phyloP scores from a whole-genome alignment of 352 stramenopile genomes.

The Globisporangium apiculatum region DNA sequence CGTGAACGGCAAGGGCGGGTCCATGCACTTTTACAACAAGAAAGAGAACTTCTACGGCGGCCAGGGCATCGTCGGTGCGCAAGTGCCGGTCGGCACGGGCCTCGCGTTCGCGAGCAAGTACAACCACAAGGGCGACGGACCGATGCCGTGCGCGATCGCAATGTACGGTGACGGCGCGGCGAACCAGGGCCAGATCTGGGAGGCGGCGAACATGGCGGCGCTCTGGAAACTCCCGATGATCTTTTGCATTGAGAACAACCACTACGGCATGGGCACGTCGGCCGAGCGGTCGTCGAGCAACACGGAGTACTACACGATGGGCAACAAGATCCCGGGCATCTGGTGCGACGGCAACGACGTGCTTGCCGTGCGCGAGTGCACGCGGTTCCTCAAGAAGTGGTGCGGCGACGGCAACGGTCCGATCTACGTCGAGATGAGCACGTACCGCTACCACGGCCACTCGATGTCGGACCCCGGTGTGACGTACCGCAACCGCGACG shows the following conservation, averaged over 20 bases:
- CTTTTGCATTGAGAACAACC: conserved; percentile 99
- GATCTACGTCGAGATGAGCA: conserved; percentile 99
- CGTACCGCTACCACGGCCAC: conserved; percentile 99
- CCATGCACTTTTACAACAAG: conserved; percentile 99
- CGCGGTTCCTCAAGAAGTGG: conserved; percentile 96
- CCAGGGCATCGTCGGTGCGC: conserved; percentile 97
- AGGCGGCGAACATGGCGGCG: conserved; percentile 96
- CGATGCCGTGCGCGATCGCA: conserved; percentile 92
- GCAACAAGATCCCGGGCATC: conserved; percentile 99
- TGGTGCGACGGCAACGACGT: conserved; percentile 99
- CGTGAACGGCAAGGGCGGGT: conserved; percentile 95
- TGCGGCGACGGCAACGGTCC: conserved; percentile 95
- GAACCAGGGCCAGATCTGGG: conserved; percentile 99
- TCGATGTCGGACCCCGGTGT: conserved; percentile 99
- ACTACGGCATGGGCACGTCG: conserved; percentile 99
- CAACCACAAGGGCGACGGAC: conserved; percentile 87
- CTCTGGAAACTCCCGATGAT: conserved; percentile 99
- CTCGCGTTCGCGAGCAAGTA: conserved; percentile 99
- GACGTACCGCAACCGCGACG: conserved; percentile 99
- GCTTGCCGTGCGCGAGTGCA: conserved; percentile 94
- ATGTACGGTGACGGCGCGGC: conserved; percentile 99
- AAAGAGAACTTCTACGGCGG: conserved; percentile 98
- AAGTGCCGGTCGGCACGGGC: conserved; percentile 97
- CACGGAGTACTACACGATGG: conserved; percentile 99
- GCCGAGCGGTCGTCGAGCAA: conserved; percentile 95